Conservation (phyloP, 805 yeast species). For the Teunomyces barrocoloradensis region DNA sequence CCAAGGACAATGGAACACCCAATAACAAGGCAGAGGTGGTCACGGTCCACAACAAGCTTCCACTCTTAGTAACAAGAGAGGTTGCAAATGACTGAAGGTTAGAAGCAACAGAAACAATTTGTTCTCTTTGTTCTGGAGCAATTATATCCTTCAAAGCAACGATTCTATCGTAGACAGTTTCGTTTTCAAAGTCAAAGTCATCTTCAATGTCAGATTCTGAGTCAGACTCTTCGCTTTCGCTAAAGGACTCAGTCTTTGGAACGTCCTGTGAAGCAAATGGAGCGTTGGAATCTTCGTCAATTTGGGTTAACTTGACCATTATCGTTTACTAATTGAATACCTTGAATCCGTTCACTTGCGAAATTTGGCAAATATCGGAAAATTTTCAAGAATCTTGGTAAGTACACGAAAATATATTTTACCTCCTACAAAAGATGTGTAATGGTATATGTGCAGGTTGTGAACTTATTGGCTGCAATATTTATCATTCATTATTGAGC, state of each 20-base stretch:
- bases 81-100: conserved; percentile 29
- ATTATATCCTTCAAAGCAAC: conserved; percentile 88
- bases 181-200: conserved; percentile 75
- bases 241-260: conserved; percentile 28
- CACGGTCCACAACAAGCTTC: conserved; percentile 78
- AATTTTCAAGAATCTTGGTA: conserved; percentile 4
- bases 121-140: conserved; percentile 78
- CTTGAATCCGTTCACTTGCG: background rate
- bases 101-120: conserved; percentile 34
- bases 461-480: background rate
- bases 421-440: no score
- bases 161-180: conserved; percentile 82
- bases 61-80: conserved; percentile 56
- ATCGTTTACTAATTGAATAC: conserved; percentile 8
- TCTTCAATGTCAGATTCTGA: conserved; percentile 59
- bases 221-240: conserved; percentile 36
- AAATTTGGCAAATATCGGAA: background rate
- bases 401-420: conserved; percentile 1
- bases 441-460: background rate
- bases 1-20: conserved; percentile 89
- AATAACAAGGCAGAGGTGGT: conserved; percentile 80
- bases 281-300: conserved; percentile 54
- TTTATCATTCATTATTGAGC: conserved; percentile 11
- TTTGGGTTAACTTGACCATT: conserved; percentile 77
- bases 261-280: conserved; percentile 35